Percentiles rank a stretch among this genome's conserved stretches.
Conservation (phyloP, 2,329 filamentous ascomycete genomes). For the Aciculosporium take region DNA sequence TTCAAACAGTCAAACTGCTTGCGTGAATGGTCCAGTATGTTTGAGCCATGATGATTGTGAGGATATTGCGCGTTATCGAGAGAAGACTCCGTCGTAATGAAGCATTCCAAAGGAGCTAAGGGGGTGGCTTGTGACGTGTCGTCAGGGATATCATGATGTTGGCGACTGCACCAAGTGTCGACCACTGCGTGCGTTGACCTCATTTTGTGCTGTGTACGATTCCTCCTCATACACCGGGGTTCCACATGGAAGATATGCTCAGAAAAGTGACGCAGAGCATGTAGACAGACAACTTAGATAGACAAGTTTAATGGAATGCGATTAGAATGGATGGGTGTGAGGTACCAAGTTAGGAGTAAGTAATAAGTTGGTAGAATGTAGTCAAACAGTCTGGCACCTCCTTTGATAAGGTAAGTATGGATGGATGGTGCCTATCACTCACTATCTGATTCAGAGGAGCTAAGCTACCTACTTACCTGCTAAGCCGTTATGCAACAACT, state of each 20-base stretch:
- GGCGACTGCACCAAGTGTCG: background rate
- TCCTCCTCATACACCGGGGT: background rate
- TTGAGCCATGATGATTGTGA: slow-evolving; percentile 1
- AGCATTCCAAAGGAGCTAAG: slow-evolving; percentile 18
- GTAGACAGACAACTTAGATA: no score
- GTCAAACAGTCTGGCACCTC: no score
- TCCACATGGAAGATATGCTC: background rate
- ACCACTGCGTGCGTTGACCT: background rate
- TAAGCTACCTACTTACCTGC: no score
- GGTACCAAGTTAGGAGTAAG: no score
- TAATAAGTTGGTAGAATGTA: no score
- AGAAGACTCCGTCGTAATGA: slow-evolving; percentile 21
- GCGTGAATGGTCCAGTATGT: slow-evolving; percentile 8
- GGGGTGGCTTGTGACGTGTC: slow-evolving; percentile 5
- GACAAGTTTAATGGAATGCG: no score
- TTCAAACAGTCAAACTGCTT: slow-evolving; percentile 10
- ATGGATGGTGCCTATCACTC: no score
- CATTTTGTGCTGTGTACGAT: background rate
- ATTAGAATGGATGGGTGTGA: no score
- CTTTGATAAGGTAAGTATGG: no score
- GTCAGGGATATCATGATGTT: slow-evolving; percentile 1
- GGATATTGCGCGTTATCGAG: slow-evolving; percentile 14
- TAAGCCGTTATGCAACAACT: no score
- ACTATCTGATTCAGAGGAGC: no score
- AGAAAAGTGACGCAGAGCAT: background rate